Evolutionary conservation across 1,284 basidiomycete genomes (phyloP), one percentile per base, ranked within the genome.

Genomic region (Trichosporon sp.): DNA sequence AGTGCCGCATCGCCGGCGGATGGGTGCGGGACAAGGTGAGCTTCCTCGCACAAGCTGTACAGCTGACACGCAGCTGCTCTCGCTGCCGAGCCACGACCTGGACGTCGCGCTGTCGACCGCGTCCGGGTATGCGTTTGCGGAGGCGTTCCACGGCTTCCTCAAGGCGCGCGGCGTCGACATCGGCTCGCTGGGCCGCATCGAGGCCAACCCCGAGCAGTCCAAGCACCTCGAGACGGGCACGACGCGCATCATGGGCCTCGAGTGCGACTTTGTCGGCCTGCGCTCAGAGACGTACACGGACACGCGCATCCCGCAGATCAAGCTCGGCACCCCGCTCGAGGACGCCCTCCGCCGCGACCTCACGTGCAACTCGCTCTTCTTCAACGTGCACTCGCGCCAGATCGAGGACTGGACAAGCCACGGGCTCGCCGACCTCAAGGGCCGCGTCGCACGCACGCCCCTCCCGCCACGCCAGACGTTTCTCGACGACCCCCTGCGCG

Each of bases 181-280:
- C 2, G 88, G 89, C 65, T 87, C 86, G 25, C 84, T 87, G 13
- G 86, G 91, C 25, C 93, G 90, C 77, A 95, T 99, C 69, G 93
- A 92, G 66, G 91, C 91, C 71, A 98, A 99, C 77, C 96, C 97
- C 0, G 93, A 96, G 62, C 97, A 99, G 84, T 96, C 93, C 67
- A 99, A 99, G 82, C 97, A 98, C 83, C 87, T 99, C 38, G 96
- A 99, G 83, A 98, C 97, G 0, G 96, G 95, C 0, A 91, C 91
- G n/a, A 91, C 94, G 34, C 89, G 87, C 34, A 85, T 99, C 29
- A 86, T 94, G 64, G 95, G 89, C 2, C 85, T 93, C 62, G 92
- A 95, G 69, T 86, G 99, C 65, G 97, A 99, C 82, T 91, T 98
- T 76, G 97, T 99, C 12, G 98, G 98, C 78, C 85, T 99, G 62